These are phyloP conservation scores for Pueraria montana DNA, from an alignment of 306 rosid species.

Conservation along the genomic window DNA sequence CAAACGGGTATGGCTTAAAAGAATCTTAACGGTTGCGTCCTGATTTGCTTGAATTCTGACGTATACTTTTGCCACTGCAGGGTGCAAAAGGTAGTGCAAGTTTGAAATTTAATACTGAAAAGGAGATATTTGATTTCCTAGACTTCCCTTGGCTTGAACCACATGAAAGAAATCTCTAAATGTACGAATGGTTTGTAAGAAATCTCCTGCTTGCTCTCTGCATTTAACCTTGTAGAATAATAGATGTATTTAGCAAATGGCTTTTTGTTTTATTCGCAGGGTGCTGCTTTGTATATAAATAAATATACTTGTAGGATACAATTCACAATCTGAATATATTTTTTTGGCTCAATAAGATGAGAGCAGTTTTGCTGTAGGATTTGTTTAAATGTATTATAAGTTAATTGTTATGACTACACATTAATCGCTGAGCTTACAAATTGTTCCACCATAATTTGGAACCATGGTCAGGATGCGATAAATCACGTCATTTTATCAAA, in stretches of 20 bases:
- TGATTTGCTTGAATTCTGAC: conserved; percentile 31
- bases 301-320: conserved; percentile 21
- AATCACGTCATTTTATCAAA: too few species aligned
- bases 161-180: conserved; percentile 84
- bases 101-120: conserved; percentile 80
- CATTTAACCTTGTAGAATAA: conserved; percentile 23
- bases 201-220: conserved; percentile 19
- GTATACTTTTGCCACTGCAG: conserved; percentile 52
- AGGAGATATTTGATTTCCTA: conserved; percentile 84
- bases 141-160: conserved; percentile 94
- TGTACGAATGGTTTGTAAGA: not conserved
- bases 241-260: conserved; percentile 11
- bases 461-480: too few species aligned
- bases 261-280: not conserved
- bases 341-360: conserved; percentile 11
- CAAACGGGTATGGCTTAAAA: conserved; percentile 63
- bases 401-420: not conserved
- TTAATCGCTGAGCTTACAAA: not conserved
- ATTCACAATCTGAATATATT: not conserved
- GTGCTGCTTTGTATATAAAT: not conserved
- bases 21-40: not conserved
- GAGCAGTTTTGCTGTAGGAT: not conserved
- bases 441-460: not conserved
- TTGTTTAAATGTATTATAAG: not conserved
- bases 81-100: conserved; percentile 75